These are phyloP conservation scores for Penicillium waksmanii DNA, from an alignment of 495 filamentous ascomycete species.

Conservation along the genomic window DNA sequence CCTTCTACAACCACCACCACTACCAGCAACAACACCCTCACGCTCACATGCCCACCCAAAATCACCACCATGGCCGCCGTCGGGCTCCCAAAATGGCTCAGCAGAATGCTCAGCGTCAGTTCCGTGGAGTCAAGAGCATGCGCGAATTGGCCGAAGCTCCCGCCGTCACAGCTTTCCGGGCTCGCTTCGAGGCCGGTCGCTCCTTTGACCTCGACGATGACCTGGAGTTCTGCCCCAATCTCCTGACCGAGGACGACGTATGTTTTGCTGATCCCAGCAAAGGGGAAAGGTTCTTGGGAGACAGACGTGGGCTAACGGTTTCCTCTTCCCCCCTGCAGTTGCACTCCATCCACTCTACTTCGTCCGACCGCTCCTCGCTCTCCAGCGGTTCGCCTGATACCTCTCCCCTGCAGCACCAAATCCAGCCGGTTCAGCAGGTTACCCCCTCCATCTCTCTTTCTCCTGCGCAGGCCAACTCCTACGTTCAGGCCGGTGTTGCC, in stretches of 20 bases:
- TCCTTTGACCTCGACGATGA: slow-evolving; percentile 98
- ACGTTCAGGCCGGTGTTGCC: slow-evolving; percentile 61
- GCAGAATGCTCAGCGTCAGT: slow-evolving; percentile 84
- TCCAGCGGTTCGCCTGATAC: slow-evolving; percentile 92
- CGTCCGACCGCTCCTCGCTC: slow-evolving; percentile 89
- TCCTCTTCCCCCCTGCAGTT: slow-evolving; percentile 54
- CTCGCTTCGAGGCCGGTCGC: slow-evolving; percentile 84
- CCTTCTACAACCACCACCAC: slow-evolving; percentile 67
- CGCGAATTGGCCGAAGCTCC: slow-evolving; percentile 85
- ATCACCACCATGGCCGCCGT: slow-evolving; percentile 85
- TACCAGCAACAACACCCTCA: slow-evolving; percentile 63
- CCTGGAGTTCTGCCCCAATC: slow-evolving; percentile 90
- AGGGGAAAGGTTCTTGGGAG: neutral
- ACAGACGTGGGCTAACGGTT: neutral
- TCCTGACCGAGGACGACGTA: slow-evolving; percentile 96
- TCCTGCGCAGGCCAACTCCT: slow-evolving; percentile 66
- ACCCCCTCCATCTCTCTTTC: slow-evolving; percentile 81
- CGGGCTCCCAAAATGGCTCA: slow-evolving; percentile 81
- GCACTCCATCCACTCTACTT: slow-evolving; percentile 83
- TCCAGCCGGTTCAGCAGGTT: slow-evolving; percentile 73
- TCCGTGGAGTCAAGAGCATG: slow-evolving; percentile 79
- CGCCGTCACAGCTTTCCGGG: slow-evolving; percentile 73
- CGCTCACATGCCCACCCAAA: slow-evolving; percentile 60
- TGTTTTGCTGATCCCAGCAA: slow-evolving; percentile 44
- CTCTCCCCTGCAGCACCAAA: slow-evolving; percentile 83